These are phyloP conservation scores for Madurella fahalii DNA, from an alignment of 2,329 filamentous ascomycete genomes.

Conservation along the genomic window DNA sequence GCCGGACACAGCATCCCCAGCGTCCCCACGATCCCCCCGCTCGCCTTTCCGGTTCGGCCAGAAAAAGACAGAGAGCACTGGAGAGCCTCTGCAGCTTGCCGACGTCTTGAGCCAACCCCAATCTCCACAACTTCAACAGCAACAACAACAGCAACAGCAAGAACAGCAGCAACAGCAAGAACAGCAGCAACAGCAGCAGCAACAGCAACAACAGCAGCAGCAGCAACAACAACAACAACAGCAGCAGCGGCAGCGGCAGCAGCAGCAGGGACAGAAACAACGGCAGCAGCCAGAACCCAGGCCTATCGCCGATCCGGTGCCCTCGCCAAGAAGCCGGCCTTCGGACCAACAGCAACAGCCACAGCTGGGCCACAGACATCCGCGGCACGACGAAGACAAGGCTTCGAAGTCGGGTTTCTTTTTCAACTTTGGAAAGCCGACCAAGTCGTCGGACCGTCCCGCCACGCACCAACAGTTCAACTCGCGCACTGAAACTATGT, in stretches of 20 bases:
- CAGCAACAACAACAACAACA: conserved; percentile 23
- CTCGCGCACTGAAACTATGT: conserved; percentile 36
- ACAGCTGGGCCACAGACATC: conserved; percentile 33
- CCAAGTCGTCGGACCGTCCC: conserved; percentile 38
- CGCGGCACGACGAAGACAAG: conserved; percentile 38
- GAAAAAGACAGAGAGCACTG: conserved; percentile 28
- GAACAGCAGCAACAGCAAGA: too few species aligned
- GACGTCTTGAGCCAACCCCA: conserved; percentile 27
- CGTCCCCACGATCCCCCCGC: conserved; percentile 42
- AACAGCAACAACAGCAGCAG: conserved; percentile 16
- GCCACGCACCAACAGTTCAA: conserved; percentile 34
- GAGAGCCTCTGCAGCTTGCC: conserved; percentile 30
- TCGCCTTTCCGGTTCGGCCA: conserved; percentile 45
- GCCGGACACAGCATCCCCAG: conserved; percentile 41
- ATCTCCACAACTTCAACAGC: conserved; percentile 16
- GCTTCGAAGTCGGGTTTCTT: conserved; percentile 47
- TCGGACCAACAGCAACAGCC: conserved; percentile 25
- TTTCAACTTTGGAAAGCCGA: conserved; percentile 48
- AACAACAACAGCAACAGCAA: conserved; percentile 19
- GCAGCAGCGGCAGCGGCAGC: conserved; percentile 28
- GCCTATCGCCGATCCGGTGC: conserved; percentile 13
- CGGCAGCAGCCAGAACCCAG: conserved; percentile 17
- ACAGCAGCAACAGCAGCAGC: too few species aligned
- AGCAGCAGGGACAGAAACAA: conserved; percentile 21
- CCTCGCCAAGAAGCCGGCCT: conserved; percentile 16